Base-by-base conservation (phyloP, 306 rosid species). In the Cicer pinnatifidum region DNA sequence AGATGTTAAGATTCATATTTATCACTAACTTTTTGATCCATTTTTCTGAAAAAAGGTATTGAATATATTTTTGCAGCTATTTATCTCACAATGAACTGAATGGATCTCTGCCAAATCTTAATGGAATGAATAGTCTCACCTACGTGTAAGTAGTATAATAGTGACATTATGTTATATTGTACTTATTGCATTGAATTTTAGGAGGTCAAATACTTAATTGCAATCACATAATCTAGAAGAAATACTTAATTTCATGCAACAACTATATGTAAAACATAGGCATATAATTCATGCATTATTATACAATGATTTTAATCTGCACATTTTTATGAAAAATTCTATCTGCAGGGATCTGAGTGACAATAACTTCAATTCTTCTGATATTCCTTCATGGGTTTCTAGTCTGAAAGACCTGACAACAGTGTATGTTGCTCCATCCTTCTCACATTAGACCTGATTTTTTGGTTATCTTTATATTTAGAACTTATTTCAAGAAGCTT, bases 311-410 rank as follows among this genome's bases (percentile, higher is more conserved):
- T 48, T 77, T 47, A 33, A 58, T 72, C 20, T 73, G 47, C 48
- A n/a, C 43, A 5, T 11, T 77, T 15, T 37, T 40, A n/a, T 73
- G 60, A 17, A 63, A 68, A 67, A 63, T 33, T 12, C 74, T 61
- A 59, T 77, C 38, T 77, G 69, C 88, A 84, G 88, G 83, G 88
- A 84, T 72, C 12, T 89, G 78, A 87, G 94, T 67, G 76, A 83
- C 71, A 91, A 87, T 68, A 73, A 23, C 58, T 91, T 91, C 68
- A 68, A 9, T 10, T 23, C 52, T 4, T 45, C 97, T 33, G 7
- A 11, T 52, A 20, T 86, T 78, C 92, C 97, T 40, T 20, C 80
- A 47, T 89, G 97, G 97, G 71, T 77, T 78, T 53, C 84, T 69
- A 83, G 71, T 67, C 75, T 84, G 47, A 17, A 23, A 47, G 15